Base-by-base conservation (phyloP, 495 filamentous ascomycete genomes). In the Stereocaulon alpinum region DNA sequence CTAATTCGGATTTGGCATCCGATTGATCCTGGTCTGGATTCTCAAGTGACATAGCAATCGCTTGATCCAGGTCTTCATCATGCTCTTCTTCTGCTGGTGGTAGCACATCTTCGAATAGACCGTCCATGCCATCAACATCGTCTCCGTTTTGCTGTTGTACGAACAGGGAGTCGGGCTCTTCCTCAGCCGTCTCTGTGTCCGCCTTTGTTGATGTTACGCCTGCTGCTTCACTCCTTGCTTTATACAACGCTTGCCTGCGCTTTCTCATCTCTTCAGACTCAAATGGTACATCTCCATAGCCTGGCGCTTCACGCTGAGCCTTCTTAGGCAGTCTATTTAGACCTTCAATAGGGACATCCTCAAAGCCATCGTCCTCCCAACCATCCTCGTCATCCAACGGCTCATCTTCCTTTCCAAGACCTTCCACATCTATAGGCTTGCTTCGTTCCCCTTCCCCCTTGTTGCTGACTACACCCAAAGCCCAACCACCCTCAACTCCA, bases 401-500 rank as follows among this genome's bases (percentile, higher is more conserved):
- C 2, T 80, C 76, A 7, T 74, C 72, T 52, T 84, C 77, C 40
- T 67, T 69, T 20, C 83, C 86, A 51, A 88, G 68, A 40, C 78
- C 80, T 66, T 97, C 92, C 17, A 97, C 80, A 72, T 96, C 88
- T 60, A 98, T 97, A 2, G 93, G 92, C 66, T 86, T 91, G 55
- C 84, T 82, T 50, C 81, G 78, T 43, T 86, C 75, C 0, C 89
- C 89, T 54, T 82, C 78, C 40, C 86, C 79, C 66, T 86, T 94
- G 45, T 89, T 87, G 30, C 84, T 87, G 22, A 98, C 91, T 40
- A 98, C 93, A 45, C 93, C 93, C 14, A 98, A 74, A 1, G 91
- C 90, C 90, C 90, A 98, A n/a, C 93, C 93, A 44, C 94, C 94
- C 71, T 95, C 93, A 10, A 92, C 88, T 6, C 88, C 87, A 54